Evolutionary conservation across 352 stramenopile species (phyloP).

Genomic region (Phytophthora sp.): DNA sequence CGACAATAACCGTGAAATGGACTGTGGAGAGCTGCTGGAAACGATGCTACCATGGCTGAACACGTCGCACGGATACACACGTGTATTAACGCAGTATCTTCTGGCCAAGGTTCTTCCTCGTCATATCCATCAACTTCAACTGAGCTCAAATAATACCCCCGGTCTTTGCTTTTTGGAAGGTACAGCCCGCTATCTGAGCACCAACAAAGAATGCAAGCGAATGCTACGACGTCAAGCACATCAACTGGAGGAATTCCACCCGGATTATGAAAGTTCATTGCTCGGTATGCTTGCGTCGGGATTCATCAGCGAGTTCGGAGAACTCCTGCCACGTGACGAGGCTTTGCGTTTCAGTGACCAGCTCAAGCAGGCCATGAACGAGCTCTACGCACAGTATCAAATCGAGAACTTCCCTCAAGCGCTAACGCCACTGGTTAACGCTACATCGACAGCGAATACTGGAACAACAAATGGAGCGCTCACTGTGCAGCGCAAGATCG

Average conservation of each 20-base stretch:
- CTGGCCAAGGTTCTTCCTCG: conserved; percentile 68
- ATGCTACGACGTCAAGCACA: conserved; percentile 78
- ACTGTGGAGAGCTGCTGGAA: conserved; percentile 44
- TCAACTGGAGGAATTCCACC: conserved; percentile 66
- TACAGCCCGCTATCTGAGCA: conserved; percentile 68
- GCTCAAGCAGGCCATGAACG: conserved; percentile 70
- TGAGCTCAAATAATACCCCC: conserved; percentile 15
- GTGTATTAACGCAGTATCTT: conserved; percentile 81
- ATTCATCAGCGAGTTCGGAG: conserved; percentile 78
- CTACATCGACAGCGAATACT: not conserved
- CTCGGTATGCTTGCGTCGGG: conserved; percentile 65
- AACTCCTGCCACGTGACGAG: conserved; percentile 70
- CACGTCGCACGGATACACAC: conserved; percentile 78
- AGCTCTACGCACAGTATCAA: conserved; percentile 78
- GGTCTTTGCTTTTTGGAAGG: conserved; percentile 58
- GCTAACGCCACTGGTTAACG: not conserved
- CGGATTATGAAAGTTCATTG: conserved; percentile 77
- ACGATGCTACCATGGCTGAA: conserved; percentile 81
- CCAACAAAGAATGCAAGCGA: conserved; percentile 86
- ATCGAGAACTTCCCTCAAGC: conserved; percentile 55
- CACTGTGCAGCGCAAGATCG: conserved; percentile 83
- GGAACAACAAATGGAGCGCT: conserved; percentile 10
- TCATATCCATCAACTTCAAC: conserved; percentile 50
- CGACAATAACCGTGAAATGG: conserved; percentile 23
- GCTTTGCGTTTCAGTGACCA: conserved; percentile 58